A percentile compares a stretch with the other conserved stretches of the same genome.
Evolutionary conservation across 179 eudicot genomes (phyloP).

Genomic region (Drosera spatulata): DNA sequence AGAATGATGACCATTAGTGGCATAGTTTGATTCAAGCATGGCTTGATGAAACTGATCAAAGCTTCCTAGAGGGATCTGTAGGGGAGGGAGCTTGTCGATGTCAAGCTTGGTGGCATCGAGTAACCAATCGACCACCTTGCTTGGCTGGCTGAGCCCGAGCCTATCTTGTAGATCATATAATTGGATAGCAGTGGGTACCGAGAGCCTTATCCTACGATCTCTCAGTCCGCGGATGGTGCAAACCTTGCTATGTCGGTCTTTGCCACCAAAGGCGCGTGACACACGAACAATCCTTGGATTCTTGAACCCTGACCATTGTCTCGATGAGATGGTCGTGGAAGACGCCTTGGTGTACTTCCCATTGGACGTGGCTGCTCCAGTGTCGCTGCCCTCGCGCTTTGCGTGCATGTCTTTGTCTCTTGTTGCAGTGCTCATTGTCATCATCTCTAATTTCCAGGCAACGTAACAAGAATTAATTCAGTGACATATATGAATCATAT

Average conservation of each 20-base stretch:
- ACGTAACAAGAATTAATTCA: neutral
- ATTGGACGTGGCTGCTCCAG: slow-evolving; percentile 2
- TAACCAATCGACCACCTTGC: slow-evolving; percentile 94
- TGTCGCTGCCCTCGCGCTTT: slow-evolving; percentile 22
- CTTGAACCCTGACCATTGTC: slow-evolving; percentile 11
- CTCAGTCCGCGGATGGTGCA: slow-evolving; percentile 79
- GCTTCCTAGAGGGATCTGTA: slow-evolving; percentile 45
- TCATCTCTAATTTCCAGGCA: slow-evolving; percentile 10
- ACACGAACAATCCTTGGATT: slow-evolving; percentile 64
- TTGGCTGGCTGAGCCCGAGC: slow-evolving; percentile 51
- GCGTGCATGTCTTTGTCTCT: slow-evolving; percentile 30
- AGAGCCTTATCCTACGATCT: slow-evolving; percentile 78
- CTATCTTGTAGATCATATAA: slow-evolving; percentile 52
- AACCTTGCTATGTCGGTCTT: slow-evolving; percentile 92
- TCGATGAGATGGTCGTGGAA: slow-evolving; percentile 30
- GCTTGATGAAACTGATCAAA: slow-evolving; percentile 13
- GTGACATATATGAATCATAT: too few relatives aligned
- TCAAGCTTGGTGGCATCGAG: slow-evolving; percentile 63
- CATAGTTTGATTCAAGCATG: slow-evolving; percentile 10
- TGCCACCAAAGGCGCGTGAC: slow-evolving; percentile 75
- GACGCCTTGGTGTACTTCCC: slow-evolving; percentile 11
- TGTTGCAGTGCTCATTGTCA: slow-evolving; percentile 30
- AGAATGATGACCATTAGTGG: slow-evolving; percentile 8
- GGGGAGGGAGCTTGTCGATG: slow-evolving; percentile 82
- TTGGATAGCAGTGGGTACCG: slow-evolving; percentile 87